These are phyloP conservation scores for Phascolomyces articulosus DNA, from an alignment of 371 early-diverging fungal genomes.

Conservation along the genomic window DNA sequence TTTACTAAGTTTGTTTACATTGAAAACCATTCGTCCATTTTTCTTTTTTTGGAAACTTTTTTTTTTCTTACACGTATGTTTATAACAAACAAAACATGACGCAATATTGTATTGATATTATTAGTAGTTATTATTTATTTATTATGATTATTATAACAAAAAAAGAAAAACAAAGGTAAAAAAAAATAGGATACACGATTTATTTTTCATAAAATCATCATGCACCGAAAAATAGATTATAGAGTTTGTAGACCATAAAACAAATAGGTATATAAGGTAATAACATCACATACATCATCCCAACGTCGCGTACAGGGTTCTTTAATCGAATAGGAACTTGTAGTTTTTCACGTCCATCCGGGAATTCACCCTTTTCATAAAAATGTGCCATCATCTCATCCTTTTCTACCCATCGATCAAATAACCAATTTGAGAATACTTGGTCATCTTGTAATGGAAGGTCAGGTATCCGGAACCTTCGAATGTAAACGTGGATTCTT, in stretches of 20 bases:
- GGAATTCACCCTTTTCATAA: constrained; percentile 73
- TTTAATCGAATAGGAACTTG: constrained; percentile 29
- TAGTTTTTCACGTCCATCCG: constrained; percentile 21
- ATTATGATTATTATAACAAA: not conserved
- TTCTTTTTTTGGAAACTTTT: too few species aligned
- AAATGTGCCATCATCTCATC: constrained; percentile 83
- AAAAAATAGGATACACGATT: not conserved
- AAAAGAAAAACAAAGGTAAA: not conserved
- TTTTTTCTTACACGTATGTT: too few species aligned
- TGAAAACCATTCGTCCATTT: too few species aligned
- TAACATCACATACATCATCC: constrained; percentile 32
- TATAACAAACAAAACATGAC: too few species aligned
- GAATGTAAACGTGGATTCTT: constrained; percentile 72
- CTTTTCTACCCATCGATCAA: constrained; percentile 81
- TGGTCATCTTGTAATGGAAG: constrained; percentile 67
- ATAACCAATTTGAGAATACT: constrained; percentile 77
- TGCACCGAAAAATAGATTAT: not conserved
- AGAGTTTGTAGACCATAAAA: not conserved
- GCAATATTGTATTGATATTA: too few species aligned
- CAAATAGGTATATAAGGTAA: constrained; percentile 28
- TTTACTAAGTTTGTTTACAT: too few species aligned
- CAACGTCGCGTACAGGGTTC: constrained; percentile 26
- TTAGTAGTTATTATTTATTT: too few species aligned
- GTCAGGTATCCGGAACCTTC: constrained; percentile 62
- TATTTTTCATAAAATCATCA: not conserved